Evolutionary conservation across 257 asterid genomes (phyloP).

Genomic region (Solanum bukasovii): DNA sequence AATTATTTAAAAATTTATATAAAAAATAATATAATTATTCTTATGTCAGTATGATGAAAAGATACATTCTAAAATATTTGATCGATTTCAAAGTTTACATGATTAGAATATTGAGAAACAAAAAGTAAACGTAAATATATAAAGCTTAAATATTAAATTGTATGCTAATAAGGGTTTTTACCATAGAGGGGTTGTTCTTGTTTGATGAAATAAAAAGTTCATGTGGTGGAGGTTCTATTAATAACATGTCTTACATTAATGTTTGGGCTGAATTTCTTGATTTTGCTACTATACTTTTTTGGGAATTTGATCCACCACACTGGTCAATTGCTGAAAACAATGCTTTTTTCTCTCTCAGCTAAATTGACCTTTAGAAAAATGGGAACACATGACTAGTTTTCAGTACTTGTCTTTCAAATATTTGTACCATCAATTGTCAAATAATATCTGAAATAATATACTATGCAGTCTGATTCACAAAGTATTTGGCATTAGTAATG

Average conservation of each 20-base stretch:
- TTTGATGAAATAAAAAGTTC: neutral
- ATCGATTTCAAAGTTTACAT: neutral
- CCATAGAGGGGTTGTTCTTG: neutral
- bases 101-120: neutral
- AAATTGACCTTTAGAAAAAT: neutral
- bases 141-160: neutral
- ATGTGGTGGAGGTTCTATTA: neutral
- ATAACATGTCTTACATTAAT: neutral
- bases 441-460: neutral
- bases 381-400: neutral
- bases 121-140: neutral
- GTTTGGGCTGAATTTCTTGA: neutral
- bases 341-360: neutral
- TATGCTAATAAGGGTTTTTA: neutral
- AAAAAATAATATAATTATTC: neutral
- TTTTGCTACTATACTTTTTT: neutral
- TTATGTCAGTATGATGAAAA: neutral
- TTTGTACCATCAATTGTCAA: neutral
- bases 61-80: neutral
- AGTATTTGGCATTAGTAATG: neutral
- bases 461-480: no score
- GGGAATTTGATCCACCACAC: neutral
- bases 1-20: neutral
- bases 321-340: conserved; percentile 2
- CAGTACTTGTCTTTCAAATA: neutral